Base-by-base conservation (phyloP, 1,284 basidiomycete genomes). In the Anthracocystis walkeri region DNA sequence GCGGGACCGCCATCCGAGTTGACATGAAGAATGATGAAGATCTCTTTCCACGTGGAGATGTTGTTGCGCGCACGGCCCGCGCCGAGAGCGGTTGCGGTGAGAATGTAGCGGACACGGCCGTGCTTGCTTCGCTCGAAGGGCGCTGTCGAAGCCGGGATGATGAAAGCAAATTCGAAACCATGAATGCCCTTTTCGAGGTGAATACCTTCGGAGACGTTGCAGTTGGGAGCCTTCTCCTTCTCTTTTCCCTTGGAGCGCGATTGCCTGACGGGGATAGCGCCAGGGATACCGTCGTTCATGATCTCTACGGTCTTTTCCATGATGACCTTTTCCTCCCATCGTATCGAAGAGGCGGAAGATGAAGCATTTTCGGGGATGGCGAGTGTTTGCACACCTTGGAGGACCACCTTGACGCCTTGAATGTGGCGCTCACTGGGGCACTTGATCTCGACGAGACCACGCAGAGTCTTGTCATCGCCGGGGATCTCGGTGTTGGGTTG, bases 151-250 rank as follows among this genome's bases (percentile, higher is more conserved):
- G 83, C 81, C 1, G 83, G 82, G 25, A 84, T 73, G 65, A 85
- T 81, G 63, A 84, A 82, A 29, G 81, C 73, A 50, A 84, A 84
- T 54, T 84, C 82, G 54, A 85, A 84, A 45, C 82, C 82, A 40
- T 83, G 81, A 20, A 83, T 67, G 38, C 82, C 82, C 57, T 77
- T 79, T 5, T 76, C 74, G 35, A 83, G 79, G 41, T 75, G 77
- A 6, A 84, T 56, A 50, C 77, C 78, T 7, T 69, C 67, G 7
- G 57, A 52, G 33, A 66, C 57, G 29, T 57, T 63, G 66, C 71
- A 67, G 40, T 60, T 61, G 35, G 41, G 42, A 23, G 62, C 45
- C 61, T 66, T 71, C 31, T 65, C 77, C 51, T 76, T 80, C 40
- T 62, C 73, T 58, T 78, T 77, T 49, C 69, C 66, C 57, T 77